Conservation (phyloP, 2,329 filamentous ascomycete species). For the Epichloe baconii region DNA sequence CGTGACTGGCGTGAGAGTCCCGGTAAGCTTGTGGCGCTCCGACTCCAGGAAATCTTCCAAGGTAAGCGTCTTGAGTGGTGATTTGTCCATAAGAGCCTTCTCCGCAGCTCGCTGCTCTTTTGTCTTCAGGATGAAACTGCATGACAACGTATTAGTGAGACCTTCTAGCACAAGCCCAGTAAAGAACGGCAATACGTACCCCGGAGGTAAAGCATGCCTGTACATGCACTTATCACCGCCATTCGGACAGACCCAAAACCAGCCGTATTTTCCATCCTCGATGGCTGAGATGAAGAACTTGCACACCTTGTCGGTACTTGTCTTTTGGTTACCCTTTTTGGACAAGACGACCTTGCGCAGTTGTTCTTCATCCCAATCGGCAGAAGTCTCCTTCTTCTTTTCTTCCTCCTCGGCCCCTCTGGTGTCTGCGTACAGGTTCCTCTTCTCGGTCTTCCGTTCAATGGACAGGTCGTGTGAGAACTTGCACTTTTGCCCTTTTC, state of each 20-base stretch:
- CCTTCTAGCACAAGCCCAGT: background rate
- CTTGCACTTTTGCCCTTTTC: conserved; percentile 96
- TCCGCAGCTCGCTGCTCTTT: conserved; percentile 93
- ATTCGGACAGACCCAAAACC: conserved; percentile 98
- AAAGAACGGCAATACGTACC: conserved; percentile 45
- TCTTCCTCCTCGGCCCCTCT: conserved; percentile 57
- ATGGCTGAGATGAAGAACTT: conserved; percentile 96
- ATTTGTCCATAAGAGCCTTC: conserved; percentile 93
- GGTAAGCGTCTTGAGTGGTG: conserved; percentile 83
- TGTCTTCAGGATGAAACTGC: conserved; percentile 88
- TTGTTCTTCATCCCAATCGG: conserved; percentile 97
- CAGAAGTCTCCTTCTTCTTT: conserved; percentile 86
- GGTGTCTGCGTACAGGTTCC: conserved; percentile 76
- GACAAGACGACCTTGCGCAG: conserved; percentile 78
- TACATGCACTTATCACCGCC: conserved; percentile 98
- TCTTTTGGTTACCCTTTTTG: conserved; percentile 93
- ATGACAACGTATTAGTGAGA: conserved; percentile 12
- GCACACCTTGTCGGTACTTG: conserved; percentile 96
- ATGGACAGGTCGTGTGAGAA: conserved; percentile 85
- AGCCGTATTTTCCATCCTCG: conserved; percentile 96
- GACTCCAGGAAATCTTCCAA: conserved; percentile 96
- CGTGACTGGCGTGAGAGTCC: conserved; percentile 84
- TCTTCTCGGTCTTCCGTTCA: conserved; percentile 88
- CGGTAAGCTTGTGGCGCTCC: conserved; percentile 88
- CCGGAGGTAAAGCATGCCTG: conserved; percentile 84